Evolutionary conservation across 2,329 filamentous ascomycete species (phyloP).

Genomic region (Falciphora oryzae): DNA sequence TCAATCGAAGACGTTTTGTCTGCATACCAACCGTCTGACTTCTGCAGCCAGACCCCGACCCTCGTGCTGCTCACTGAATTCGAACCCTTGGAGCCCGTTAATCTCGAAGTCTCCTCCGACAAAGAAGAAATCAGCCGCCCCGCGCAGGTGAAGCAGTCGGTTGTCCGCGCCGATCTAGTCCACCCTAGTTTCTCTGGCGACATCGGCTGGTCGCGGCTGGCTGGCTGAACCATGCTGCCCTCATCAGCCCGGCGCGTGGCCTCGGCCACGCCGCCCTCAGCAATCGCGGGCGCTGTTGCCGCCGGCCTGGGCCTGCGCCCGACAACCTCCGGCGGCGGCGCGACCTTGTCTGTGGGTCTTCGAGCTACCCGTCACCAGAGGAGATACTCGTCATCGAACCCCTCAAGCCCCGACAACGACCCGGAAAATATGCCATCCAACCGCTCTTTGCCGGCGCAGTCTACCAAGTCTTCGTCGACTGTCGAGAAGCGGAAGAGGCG

Average conservation of each 20-base stretch:
- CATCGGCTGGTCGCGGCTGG: not conserved
- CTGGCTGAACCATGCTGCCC: slow-evolving; percentile 38
- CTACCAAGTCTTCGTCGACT: slow-evolving; percentile 33
- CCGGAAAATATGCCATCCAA: slow-evolving; percentile 44
- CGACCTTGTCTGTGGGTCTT: slow-evolving; percentile 29
- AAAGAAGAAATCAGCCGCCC: not conserved
- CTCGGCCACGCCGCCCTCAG: slow-evolving; percentile 38
- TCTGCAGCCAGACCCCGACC: not conserved
- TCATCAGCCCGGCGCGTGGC: slow-evolving; percentile 51
- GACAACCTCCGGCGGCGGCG: slow-evolving; percentile 20
- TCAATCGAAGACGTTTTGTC: not conserved
- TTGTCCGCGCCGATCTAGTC: not conserved
- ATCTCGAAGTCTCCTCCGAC: not conserved
- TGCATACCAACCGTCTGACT: not conserved
- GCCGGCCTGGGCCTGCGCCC: slow-evolving; percentile 32
- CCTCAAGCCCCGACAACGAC: slow-evolving; percentile 54
- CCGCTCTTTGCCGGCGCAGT: slow-evolving; percentile 44
- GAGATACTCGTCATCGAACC: slow-evolving; percentile 56
- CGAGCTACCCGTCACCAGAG: slow-evolving; percentile 40
- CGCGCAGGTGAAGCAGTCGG: not conserved
- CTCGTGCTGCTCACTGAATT: not conserved
- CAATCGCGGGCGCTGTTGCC: slow-evolving; percentile 37
- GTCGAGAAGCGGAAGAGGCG: slow-evolving; percentile 55
- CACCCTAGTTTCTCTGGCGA: not conserved
- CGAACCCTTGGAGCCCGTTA: not conserved